Percentiles rank a stretch among this genome's conserved stretches.
phyloP scores from a whole-genome alignment of 352 stramenopile species.

The Phytophthora agathidicida region DNA sequence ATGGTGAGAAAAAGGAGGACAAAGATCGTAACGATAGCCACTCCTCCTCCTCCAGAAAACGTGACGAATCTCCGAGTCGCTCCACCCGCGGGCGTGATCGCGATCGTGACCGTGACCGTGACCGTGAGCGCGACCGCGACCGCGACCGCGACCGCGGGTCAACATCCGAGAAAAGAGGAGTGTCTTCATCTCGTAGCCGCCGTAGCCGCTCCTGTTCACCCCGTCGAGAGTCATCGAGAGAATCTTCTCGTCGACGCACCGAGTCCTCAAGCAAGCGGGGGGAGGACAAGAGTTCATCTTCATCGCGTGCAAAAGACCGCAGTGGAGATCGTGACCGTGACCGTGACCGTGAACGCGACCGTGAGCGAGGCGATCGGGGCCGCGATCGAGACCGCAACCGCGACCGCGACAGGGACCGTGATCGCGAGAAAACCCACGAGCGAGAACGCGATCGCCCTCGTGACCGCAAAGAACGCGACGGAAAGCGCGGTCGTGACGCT shows the following conservation, averaged over 20 bases:
- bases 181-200: slow-evolving; percentile 31
- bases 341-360: slow-evolving; percentile 18
- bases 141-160: slow-evolving; percentile 27
- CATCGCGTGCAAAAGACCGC: slow-evolving; percentile 33
- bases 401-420: slow-evolving; percentile 26
- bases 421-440: slow-evolving; percentile 35
- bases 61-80: slow-evolving; percentile 35
- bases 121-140: slow-evolving; percentile 26
- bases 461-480: slow-evolving; percentile 45
- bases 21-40: slow-evolving; percentile 11
- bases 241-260: slow-evolving; percentile 43
- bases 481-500: slow-evolving; percentile 44
- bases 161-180: slow-evolving; percentile 28
- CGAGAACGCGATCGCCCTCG: slow-evolving; percentile 34
- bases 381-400: slow-evolving; percentile 35
- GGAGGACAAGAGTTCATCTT: slow-evolving; percentile 28
- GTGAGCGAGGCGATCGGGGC: slow-evolving; percentile 26
- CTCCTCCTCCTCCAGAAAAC: slow-evolving; percentile 40
- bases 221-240: slow-evolving; percentile 38
- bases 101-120: slow-evolving; percentile 8
- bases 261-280: slow-evolving; percentile 35
- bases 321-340: slow-evolving; percentile 26
- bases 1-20: slow-evolving; percentile 18
- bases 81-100: slow-evolving; percentile 33
- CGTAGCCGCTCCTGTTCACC: slow-evolving; percentile 56